Percentiles rank a stretch among this genome's conserved stretches.
Conservation (phyloP, 495 filamentous ascomycete species). For the Oleoguttula mirabilis region DNA sequence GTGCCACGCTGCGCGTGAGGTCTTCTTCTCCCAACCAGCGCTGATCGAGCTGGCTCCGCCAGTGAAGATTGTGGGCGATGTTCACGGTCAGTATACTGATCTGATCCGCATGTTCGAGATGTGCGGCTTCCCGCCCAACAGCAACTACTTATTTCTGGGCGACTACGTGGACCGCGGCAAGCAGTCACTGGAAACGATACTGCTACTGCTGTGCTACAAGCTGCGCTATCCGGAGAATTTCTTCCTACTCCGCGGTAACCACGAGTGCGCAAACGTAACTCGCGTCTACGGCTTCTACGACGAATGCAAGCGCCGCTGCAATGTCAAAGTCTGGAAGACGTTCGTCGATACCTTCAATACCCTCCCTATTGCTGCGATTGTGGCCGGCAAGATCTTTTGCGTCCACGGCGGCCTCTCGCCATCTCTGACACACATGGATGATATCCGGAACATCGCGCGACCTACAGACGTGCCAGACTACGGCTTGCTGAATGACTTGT, state of each 20-base stretch:
- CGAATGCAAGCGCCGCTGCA: constrained; percentile 94
- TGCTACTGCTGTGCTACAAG: constrained; percentile 94
- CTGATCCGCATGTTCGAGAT: constrained; percentile 97
- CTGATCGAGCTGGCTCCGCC: constrained; percentile 87
- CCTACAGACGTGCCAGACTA: constrained; percentile 98
- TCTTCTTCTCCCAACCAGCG: constrained; percentile 84
- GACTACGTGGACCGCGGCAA: constrained; percentile 98
- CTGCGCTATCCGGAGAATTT: constrained; percentile 98
- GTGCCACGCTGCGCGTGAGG: constrained; percentile 72
- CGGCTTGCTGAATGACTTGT: constrained; percentile 85
- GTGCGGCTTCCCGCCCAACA: constrained; percentile 90
- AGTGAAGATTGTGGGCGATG: constrained; percentile 97
- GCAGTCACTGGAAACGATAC: constrained; percentile 92
- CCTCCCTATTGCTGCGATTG: constrained; percentile 89
- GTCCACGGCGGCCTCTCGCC: constrained; percentile 95
- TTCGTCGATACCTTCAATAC: constrained; percentile 98
- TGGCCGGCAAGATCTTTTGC: constrained; percentile 97
- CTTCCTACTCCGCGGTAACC: constrained; percentile 91
- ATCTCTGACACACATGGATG: constrained; percentile 89
- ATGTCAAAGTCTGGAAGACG: constrained; percentile 98
- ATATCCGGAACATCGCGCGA: constrained; percentile 88
- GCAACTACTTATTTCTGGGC: constrained; percentile 92
- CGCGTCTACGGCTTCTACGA: constrained; percentile 99
- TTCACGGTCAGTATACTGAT: constrained; percentile 97
- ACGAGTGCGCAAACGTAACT: constrained; percentile 97